Base-by-base conservation (phyloP, 176 grass and related monocot genomes). In the Rhipidocladum racemiflorum region DNA sequence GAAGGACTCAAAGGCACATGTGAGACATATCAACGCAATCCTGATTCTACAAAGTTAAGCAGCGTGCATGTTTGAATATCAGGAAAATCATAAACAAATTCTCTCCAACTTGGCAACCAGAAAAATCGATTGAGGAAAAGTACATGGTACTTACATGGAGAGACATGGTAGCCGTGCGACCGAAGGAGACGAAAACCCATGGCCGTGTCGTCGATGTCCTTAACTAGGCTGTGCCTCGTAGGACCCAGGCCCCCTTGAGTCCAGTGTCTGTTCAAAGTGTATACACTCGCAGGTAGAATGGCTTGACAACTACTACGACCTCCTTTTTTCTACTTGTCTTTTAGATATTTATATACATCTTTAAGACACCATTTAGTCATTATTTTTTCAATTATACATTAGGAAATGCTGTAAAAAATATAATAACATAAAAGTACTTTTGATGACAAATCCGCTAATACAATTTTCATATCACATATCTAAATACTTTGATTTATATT, bases 151-250 rank as follows among this genome's bases (percentile, higher is more conserved):
- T 35, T 61, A 92, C 84, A 78, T 69, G 91, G 59, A 29, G 70
- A 85, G 4, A 94, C 79, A 10, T 40, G 13, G 76, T 91, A 94
- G 6, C 88, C 88, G 24, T 91, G 79, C 20, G 81, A 45, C 28
- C 92, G 76, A 34, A 94, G 28, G 32, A 91, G 74, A 27, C 86
- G 92, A 32, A 94, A 78, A 6, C 69, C 88, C 92, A 94, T 91
- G 79, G 69, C 78, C 6, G 88, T 94, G 53, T 87, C 88, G 14
- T 94, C 92, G 20, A 94, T 69, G 29, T 94, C 92, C 0, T n/a
- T 28, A 5, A 85, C 27, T 2, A 28, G 9, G 18, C 10, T 54
- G 44, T 54, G 14, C 59, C 23, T 54, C 11, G 53, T 89, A 25
- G 39, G 43, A 20, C 45, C 28, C 1, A 89, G 15, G 6, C 91